Conservation (phyloP, 192 early-diverging fungal species). For the Lobosporangium transversale region DNA sequence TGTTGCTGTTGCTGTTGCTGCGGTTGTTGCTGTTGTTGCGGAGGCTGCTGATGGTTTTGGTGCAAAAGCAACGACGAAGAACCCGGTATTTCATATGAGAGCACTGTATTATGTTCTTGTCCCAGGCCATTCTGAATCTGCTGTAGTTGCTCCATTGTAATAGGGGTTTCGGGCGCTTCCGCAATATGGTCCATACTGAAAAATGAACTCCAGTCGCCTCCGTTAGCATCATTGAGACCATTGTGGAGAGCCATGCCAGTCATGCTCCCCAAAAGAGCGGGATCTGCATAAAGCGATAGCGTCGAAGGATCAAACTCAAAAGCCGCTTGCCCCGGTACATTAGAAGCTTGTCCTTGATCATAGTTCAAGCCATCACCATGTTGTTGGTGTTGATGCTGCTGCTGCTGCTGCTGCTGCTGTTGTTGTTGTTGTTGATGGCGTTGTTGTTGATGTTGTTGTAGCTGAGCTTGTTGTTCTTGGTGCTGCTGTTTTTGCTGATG, state of each 20-base stretch:
- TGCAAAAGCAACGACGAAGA: not conserved
- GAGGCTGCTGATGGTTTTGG: not conserved
- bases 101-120: not conserved
- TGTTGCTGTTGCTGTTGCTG: conserved; percentile 4
- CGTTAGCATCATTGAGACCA: conserved; percentile 9
- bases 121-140: conserved; percentile 16
- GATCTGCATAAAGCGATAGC: conserved; percentile 22
- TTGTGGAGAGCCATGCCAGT: conserved; percentile 11
- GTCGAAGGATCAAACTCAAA: conserved; percentile 25
- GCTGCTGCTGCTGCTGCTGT: conserved; percentile 21
- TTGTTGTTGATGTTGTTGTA: conserved; percentile 15
- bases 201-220: conserved; percentile 25
- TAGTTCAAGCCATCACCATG: conserved; percentile 1
- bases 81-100: conserved; percentile 13
- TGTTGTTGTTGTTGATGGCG: conserved; percentile 7
- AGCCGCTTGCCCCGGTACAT: not conserved
- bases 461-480: conserved; percentile 18
- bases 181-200: conserved; percentile 14
- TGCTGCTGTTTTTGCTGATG: conserved; percentile 14
- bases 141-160: conserved; percentile 24
- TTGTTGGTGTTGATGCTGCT: conserved; percentile 4
- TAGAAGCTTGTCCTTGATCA: conserved; percentile 8
- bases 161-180: conserved; percentile 1
- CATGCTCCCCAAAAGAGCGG: conserved; percentile 7
- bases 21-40: not conserved